These are phyloP conservation scores for Amesomyces nigricolor DNA, from an alignment of 2,329 filamentous ascomycete genomes.

Conservation along the genomic window DNA sequence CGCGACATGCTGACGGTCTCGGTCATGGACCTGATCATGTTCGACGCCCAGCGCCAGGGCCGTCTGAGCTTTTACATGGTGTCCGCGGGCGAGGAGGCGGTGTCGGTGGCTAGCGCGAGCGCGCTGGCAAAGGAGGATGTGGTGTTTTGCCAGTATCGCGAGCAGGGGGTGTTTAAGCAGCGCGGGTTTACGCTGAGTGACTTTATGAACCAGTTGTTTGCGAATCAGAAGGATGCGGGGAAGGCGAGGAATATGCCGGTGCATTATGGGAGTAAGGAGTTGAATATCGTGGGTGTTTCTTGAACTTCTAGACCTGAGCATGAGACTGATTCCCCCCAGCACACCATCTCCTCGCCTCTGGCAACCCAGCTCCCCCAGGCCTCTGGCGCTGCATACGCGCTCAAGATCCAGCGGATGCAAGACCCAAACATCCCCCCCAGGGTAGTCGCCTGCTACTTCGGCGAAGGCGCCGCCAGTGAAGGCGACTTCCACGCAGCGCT, in stretches of 20 bases:
- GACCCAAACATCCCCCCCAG: slow-evolving; percentile 55
- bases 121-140: slow-evolving; percentile 80
- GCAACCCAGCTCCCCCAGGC: slow-evolving; percentile 79
- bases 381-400: slow-evolving; percentile 68
- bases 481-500: slow-evolving; percentile 78
- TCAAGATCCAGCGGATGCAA: slow-evolving; percentile 65
- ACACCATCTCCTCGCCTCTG: slow-evolving; percentile 71
- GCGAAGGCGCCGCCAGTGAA: slow-evolving; percentile 74
- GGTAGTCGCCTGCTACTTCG: slow-evolving; percentile 72
- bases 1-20: slow-evolving; percentile 62
- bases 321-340: slow-evolving; percentile 36
- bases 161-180: slow-evolving; percentile 85
- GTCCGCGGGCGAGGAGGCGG: slow-evolving; percentile 88
- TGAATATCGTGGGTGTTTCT: slow-evolving; percentile 65
- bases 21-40: slow-evolving; percentile 97
- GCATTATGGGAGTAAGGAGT: slow-evolving; percentile 79
- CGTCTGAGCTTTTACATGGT: slow-evolving; percentile 96
- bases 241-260: slow-evolving; percentile 93
- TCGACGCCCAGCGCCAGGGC: slow-evolving; percentile 94
- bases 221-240: slow-evolving; percentile 74
- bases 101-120: slow-evolving; percentile 82
- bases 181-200: slow-evolving; percentile 80
- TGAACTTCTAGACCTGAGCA: background rate
- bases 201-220: slow-evolving; percentile 94
- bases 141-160: slow-evolving; percentile 89